Evolutionary conservation across 1,284 basidiomycete genomes (phyloP), one percentile per base, ranked within the genome.

Genomic region (Papiliotrema nemorosa): DNA sequence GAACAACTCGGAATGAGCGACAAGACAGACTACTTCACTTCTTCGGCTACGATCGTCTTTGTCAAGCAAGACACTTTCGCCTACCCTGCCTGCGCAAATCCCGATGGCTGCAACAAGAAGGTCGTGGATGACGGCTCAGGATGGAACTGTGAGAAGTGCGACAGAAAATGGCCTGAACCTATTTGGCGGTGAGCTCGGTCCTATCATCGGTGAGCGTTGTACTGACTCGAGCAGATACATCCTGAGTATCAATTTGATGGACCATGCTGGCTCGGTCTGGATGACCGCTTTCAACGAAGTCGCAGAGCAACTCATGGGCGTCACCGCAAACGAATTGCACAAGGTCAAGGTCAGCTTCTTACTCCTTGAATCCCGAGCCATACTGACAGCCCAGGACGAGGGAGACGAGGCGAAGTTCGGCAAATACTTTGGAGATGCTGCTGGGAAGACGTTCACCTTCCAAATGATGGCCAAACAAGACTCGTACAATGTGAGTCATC

Each of bases 81-180:
- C 29, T 98, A 98, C 73, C 87, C 94, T 14, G 93, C 90, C 5
- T 99, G 96, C 71, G 85, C 84, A 12, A 83, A 81, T 35, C 67
- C 67, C 13, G 79, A 84, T 16, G 80, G 79, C 3, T 98, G 94
- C 76, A 90, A 83, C 76, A 98, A 97, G 79, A 99, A 98, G 75
- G 88, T 97, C 2, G 77, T 82, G 1, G 81, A 88, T 52, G 77
- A 82, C 33, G 80, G 80, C 27, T 81, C 80, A 41, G 80, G 78
- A 21, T 98, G 92, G 92, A 78, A 83, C 42, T 99, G 96, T 73
- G 94, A 98, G 66, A 97, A 94, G 75, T 99, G 96, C 72, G 83
- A 90, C 53, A 82, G 81, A 64, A 81, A 75, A 49, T 88, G 82
- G 69, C 78, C 79, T 6, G 78, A 79, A 31, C 94, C 94, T 3